These are phyloP conservation scores for Stephania japonica DNA, from an alignment of 164 flowering plant species.

Conservation along the genomic window DNA sequence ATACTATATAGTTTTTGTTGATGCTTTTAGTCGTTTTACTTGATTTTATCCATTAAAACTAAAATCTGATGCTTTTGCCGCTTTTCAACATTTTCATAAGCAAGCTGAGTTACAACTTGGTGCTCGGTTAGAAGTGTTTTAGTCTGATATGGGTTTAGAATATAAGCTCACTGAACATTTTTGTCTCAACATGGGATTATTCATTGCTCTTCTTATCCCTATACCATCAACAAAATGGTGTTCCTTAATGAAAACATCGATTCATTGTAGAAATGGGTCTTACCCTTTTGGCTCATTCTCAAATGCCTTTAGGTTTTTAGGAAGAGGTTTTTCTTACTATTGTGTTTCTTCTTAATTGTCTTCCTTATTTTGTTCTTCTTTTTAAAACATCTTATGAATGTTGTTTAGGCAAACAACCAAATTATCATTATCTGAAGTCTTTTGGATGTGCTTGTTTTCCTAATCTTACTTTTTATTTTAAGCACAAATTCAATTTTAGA, in stretches of 20 bases:
- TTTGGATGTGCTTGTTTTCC: constrained; percentile 6
- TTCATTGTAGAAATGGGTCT: constrained; percentile 1
- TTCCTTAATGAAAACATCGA: not conserved
- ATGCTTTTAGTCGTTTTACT: too few species aligned
- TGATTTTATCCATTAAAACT: too few species aligned
- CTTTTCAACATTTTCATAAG: too few species aligned
- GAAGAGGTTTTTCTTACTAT: not conserved
- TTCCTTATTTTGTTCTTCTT: not conserved
- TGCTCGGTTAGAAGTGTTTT: too few species aligned
- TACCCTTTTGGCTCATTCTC: not conserved
- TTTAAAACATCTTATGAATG: not conserved
- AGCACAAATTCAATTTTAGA: not conserved
- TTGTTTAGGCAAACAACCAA: not conserved
- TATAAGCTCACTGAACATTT: too few species aligned
- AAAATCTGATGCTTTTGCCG: too few species aligned
- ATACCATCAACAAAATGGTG: not conserved
- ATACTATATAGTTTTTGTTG: too few species aligned
- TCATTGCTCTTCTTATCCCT: not conserved
- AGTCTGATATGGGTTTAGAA: too few species aligned
- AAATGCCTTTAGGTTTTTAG: not conserved
- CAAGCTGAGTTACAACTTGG: too few species aligned
- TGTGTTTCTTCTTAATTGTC: not conserved
- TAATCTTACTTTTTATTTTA: not conserved
- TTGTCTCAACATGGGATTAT: not conserved
- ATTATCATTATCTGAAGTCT: not conserved